A percentile compares a stretch with the other conserved stretches of the same genome.
These are phyloP conservation scores for Syzygium syzygioides DNA, from an alignment of 441 rosid species.

Conservation along the genomic window DNA sequence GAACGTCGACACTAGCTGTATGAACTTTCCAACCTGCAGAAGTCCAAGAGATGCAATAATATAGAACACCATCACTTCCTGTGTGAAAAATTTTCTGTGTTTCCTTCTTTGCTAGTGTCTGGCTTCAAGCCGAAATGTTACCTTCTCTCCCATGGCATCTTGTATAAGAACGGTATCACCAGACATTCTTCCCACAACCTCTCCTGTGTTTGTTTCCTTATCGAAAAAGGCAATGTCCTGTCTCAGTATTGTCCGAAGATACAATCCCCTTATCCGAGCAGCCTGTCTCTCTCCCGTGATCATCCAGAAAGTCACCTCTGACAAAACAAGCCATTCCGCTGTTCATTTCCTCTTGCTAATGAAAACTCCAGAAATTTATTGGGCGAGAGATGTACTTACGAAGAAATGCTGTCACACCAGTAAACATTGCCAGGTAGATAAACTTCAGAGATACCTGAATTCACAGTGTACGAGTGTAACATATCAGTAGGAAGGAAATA, in stretches of 20 bases:
- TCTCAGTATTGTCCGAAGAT: slow-evolving; percentile 8
- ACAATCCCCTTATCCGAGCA: slow-evolving; percentile 11
- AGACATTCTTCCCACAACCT: slow-evolving; percentile 15
- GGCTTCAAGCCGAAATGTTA: background rate
- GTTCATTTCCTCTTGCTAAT: background rate
- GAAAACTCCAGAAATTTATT: background rate
- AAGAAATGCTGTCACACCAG: slow-evolving; percentile 11
- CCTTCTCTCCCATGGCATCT: slow-evolving; percentile 17
- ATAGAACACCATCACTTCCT: background rate
- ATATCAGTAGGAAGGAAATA: background rate
- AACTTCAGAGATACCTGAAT: slow-evolving; percentile 4
- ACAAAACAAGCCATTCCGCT: background rate
- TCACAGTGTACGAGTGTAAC: background rate
- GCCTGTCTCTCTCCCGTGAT: slow-evolving; percentile 13
- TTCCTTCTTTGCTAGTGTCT: background rate
- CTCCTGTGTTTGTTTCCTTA: slow-evolving; percentile 12
- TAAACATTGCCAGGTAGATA: slow-evolving; percentile 1
- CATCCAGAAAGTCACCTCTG: slow-evolving; percentile 20
- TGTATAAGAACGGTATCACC: slow-evolving; percentile 17
- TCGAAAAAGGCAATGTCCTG: slow-evolving; percentile 16
- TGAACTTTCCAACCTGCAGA: slow-evolving; percentile 18
- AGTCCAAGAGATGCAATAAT: background rate
- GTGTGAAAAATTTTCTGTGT: background rate
- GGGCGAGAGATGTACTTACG: background rate
- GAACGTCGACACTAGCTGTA: slow-evolving; percentile 11